Base-by-base conservation (phyloP, 768 basidiomycete species). In the Arthromyces matolae region DNA sequence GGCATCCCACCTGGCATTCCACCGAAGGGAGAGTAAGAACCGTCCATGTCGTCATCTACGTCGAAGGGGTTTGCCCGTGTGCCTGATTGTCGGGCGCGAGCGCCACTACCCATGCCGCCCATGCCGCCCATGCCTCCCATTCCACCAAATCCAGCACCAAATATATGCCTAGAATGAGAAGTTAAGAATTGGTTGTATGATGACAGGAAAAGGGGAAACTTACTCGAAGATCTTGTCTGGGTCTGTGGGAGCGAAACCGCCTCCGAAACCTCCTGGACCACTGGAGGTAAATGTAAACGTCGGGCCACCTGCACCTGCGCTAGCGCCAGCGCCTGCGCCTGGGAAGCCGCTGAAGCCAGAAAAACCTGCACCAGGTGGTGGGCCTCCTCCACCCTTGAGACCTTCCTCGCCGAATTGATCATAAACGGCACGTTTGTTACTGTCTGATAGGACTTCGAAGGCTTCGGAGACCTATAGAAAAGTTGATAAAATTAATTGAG, bases 351-450 rank as follows among this genome's bases (percentile, higher is more conserved):
- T 60, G 53, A 73, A 73, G 13, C 73, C 70, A 5, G 72, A 64
- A 65, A 74, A 77, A 3, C 69, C 78, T 34, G 78, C 78, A 27
- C 77, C 79, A 49, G 83, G 79, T 24, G 70, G 58, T 3, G 76
- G 70, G 0, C 72, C 79, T 28, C 79, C 80, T 6, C 80, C 80
- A 5, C 79, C 79, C 64, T 97, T 97, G 56, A 97, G 77, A 2
- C 95, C 94, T 47, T 96, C 94, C 64, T 96, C 93, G 28, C 95
- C 95, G 46, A 93, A 85, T 56, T 96, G 91, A 65, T 96, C 94
- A 55, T 93, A 97, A 6, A 92, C 62, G 0, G 87, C 69, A 19
- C 90, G 85, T 60, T 92, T 93, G 62, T 91, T 75, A 64, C 81
- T 81, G 67, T 96, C 93, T 42, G 79, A 89, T 47, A 98, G 81